Base-by-base conservation (phyloP, 805 yeast species). In the Hanseniaspora osmophila region DNA sequence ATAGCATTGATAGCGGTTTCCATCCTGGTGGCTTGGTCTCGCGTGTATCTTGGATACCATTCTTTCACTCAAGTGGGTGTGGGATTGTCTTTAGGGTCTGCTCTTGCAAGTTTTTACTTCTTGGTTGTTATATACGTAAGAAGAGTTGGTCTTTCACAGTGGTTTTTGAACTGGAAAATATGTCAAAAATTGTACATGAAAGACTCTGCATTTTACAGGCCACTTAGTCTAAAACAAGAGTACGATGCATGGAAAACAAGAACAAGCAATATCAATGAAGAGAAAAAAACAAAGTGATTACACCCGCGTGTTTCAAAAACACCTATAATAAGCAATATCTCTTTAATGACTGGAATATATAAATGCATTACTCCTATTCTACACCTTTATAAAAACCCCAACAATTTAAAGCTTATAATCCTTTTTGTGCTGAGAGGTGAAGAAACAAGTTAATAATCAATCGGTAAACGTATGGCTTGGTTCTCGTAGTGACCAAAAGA, bases 401-500 rank as follows among this genome's bases (percentile, higher is more conserved):
- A n/a, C n/a, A n/a, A n/a, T n/a, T n/a, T n/a, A n/a, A n/a, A n/a
- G n/a, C n/a, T n/a, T n/a, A n/a, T n/a, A n/a, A n/a, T n/a, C n/a
- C n/a, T n/a, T n/a, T n/a, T n/a, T n/a, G n/a, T n/a, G n/a, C n/a
- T n/a, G n/a, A n/a, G n/a, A n/a, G n/a, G 12, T 30, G 33, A 30
- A 30, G 10, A 32, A 32, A 32, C 13, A 32, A 32, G 6, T 32
- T 32, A 12, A 32, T 32, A 32, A 32, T 32, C 15, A 32, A 74
- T 65, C 1, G 60, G 59, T 32, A 78, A 69, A 51, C 77, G 66
- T 39, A 68, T 69, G 0, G 88, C 85, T 38, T 70, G 67, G 60
- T 86, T 86, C 51, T 78, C 75, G 61, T 87, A 87, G 0, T 96
- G 95, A 50, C 83, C 81, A 60, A 87, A 88, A 38, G 83, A 74